Evolutionary conservation across 805 yeast genomes (phyloP).

Genomic region (Kurtzmaniella fragi): DNA sequence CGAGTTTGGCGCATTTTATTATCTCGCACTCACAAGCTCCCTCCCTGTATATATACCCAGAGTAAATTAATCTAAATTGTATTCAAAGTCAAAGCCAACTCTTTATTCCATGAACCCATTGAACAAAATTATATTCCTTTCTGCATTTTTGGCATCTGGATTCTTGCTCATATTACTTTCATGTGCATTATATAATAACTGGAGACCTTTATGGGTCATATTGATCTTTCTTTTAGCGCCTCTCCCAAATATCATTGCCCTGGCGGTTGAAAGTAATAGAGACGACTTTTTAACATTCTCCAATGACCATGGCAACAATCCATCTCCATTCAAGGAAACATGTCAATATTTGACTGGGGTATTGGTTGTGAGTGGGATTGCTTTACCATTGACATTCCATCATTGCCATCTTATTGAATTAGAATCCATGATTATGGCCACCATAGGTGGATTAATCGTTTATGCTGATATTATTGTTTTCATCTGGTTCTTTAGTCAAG

Average conservation of each 20-base stretch:
- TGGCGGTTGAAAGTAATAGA: constrained; percentile 30
- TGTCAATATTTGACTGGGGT: constrained; percentile 36
- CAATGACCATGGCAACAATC: constrained; percentile 33
- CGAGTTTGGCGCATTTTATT: too few relatives aligned
- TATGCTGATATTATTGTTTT: constrained; percentile 39
- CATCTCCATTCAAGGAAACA: constrained; percentile 33
- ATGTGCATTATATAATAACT: constrained; percentile 41
- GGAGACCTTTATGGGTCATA: constrained; percentile 39
- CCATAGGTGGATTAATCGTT: constrained; percentile 40
- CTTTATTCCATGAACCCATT: constrained; percentile 34
- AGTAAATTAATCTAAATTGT: not conserved
- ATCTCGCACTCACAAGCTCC: not conserved
- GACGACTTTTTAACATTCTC: constrained; percentile 42
- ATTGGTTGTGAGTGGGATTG: constrained; percentile 38
- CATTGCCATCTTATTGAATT: constrained; percentile 31
- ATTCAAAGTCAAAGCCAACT: not conserved
- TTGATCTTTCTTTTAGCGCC: constrained; percentile 40
- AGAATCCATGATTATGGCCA: constrained; percentile 41
- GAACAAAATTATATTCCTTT: constrained; percentile 41
- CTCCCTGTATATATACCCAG: not conserved
- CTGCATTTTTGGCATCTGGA: constrained; percentile 43
- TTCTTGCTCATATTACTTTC: constrained; percentile 38
- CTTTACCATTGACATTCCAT: constrained; percentile 38
- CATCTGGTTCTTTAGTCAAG: constrained; percentile 43
- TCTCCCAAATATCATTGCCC: constrained; percentile 37